These are phyloP conservation scores for Pestalotiopsis sp. DNA, from an alignment of 2,329 filamentous ascomycete species.

Conservation along the genomic window DNA sequence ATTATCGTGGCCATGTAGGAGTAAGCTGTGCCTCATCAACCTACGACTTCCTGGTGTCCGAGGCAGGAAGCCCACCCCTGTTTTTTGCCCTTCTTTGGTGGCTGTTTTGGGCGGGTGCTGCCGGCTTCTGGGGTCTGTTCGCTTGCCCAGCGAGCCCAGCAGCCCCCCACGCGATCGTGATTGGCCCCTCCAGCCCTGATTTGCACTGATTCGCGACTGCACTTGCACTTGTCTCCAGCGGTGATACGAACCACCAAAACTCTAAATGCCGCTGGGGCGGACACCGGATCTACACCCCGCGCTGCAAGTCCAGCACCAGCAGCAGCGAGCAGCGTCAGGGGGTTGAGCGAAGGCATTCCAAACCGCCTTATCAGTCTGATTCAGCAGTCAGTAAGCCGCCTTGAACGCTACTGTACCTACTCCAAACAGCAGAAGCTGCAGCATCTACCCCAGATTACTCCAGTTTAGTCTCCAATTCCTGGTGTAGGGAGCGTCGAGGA, in stretches of 20 bases:
- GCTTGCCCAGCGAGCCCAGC: not conserved
- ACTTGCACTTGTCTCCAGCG: no score
- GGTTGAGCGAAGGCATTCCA: not conserved
- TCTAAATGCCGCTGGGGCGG: not conserved
- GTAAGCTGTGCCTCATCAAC: no score
- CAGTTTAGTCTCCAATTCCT: not conserved
- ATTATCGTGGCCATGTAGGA: not conserved
- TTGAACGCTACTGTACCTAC: not conserved
- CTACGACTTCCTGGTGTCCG: slow-evolving; percentile 1
- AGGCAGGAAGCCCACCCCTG: not conserved
- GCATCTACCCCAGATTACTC: not conserved
- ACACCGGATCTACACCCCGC: not conserved
- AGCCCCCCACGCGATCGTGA: no score
- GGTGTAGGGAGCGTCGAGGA: no score
- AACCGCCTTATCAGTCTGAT: not conserved
- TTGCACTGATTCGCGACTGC: no score
- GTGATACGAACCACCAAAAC: not conserved
- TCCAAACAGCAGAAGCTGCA: not conserved
- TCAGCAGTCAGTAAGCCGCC: not conserved
- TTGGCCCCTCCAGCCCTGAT: no score
- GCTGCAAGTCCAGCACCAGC: not conserved
- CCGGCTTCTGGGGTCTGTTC: not conserved
- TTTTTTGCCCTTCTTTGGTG: not conserved
- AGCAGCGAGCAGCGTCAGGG: no score
- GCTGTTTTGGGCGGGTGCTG: not conserved